Percentiles rank a stretch among this genome's conserved stretches.
phyloP scores from a whole-genome alignment of 306 rosid genomes.

The Medicago ruthenica region DNA sequence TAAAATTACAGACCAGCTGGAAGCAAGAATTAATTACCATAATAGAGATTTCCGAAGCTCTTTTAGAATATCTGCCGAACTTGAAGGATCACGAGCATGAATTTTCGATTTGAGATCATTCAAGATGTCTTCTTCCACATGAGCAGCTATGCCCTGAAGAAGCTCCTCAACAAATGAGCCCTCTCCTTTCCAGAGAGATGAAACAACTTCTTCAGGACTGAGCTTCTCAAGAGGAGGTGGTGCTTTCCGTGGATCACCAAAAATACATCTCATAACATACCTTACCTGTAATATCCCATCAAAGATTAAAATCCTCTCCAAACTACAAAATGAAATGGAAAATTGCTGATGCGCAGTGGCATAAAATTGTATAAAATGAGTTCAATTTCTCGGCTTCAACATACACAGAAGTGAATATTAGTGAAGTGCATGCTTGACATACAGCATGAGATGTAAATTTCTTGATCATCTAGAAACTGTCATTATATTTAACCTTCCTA shows the following conservation, averaged over 20 bases:
- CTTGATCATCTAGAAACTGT: conserved; percentile 30
- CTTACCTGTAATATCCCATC: conserved; percentile 69
- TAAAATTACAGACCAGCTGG: conserved; percentile 29
- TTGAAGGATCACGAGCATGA: conserved; percentile 69
- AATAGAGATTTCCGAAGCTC: conserved; percentile 80
- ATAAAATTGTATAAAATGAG: conserved; percentile 19
- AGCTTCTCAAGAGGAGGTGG: conserved; percentile 97
- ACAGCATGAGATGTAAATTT: conserved; percentile 23
- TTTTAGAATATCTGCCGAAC: conserved; percentile 67
- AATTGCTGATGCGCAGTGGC: conserved; percentile 29
- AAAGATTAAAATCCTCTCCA: conserved; percentile 39
- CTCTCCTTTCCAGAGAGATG: conserved; percentile 92
- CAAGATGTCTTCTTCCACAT: conserved; percentile 65
- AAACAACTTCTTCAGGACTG: conserved; percentile 75
- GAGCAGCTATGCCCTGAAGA: conserved; percentile 78
- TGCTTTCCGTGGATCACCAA: conserved; percentile 89
- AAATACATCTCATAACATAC: conserved; percentile 89
- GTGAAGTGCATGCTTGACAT: conserved; percentile 25
- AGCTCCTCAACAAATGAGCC: conserved; percentile 92
- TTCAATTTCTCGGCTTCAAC: conserved; percentile 4
- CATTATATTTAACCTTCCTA: conserved; percentile 16
- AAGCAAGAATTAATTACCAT: conserved; percentile 57
- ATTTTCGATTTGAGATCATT: conserved; percentile 77
- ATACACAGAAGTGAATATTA: neutral
- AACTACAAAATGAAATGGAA: conserved; percentile 33